phyloP scores from a whole-genome alignment of 2,329 filamentous ascomycete genomes.

The Fonsecaea erecta region DNA sequence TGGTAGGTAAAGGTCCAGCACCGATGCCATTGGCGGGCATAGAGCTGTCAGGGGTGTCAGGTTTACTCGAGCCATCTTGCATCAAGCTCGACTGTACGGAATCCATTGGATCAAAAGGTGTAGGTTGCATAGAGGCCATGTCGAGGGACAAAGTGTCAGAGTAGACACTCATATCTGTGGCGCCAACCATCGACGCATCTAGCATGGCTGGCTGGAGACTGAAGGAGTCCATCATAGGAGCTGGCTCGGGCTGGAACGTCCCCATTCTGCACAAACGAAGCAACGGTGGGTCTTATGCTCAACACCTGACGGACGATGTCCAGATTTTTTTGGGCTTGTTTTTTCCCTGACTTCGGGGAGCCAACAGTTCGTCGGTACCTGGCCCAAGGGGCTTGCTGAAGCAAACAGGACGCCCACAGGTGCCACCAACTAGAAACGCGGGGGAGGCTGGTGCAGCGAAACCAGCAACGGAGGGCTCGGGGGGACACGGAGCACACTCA shows the following conservation, averaged over 20 bases:
- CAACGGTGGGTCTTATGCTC: conserved; percentile 18
- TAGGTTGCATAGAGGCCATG: conserved; percentile 34
- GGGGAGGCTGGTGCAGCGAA: conserved; percentile 11
- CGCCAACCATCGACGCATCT: conserved; percentile 44
- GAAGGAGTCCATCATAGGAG: conserved; percentile 32
- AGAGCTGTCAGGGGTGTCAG: conserved; percentile 15
- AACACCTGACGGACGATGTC: neutral
- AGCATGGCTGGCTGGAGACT: conserved; percentile 33
- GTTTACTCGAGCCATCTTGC: conserved; percentile 26
- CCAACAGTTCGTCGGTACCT: conserved; percentile 6
- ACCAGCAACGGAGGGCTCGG: neutral
- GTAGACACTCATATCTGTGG: conserved; percentile 53
- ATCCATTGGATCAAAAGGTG: conserved; percentile 24
- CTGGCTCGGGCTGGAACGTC: conserved; percentile 23
- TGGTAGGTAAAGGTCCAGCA: conserved; percentile 61
- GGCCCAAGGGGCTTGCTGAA: neutral
- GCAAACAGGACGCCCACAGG: conserved; percentile 10
- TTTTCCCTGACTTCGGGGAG: neutral
- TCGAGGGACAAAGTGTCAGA: conserved; percentile 54
- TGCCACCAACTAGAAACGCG: conserved; percentile 17
- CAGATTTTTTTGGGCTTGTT: neutral
- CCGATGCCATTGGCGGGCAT: conserved; percentile 52
- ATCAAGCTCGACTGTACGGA: conserved; percentile 22
- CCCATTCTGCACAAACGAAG: conserved; percentile 21
- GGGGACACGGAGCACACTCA: neutral